Evolutionary conservation across 495 filamentous ascomycete genomes (phyloP), one percentile per base, ranked within the genome.

Genomic region (Choiromyces venosus): DNA sequence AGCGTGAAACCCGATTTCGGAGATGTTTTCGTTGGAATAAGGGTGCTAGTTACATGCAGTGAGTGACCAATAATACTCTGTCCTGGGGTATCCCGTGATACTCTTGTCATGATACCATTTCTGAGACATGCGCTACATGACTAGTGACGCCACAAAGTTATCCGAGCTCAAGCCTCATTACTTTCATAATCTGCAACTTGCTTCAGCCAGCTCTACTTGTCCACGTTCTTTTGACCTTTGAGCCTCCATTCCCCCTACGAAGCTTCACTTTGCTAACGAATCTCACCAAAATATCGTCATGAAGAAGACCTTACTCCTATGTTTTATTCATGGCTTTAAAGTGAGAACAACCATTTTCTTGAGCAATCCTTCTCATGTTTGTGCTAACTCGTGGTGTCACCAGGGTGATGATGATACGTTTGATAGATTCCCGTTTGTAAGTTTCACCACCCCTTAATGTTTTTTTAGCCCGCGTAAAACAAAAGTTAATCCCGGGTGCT

Each of bases 261-360:
- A 52, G n/a, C 12, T 61, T 33, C 52, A 4, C 52, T 33, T 61
- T 1, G 10, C 52, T 25, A 9, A 10, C 3, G 3, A 14, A 56
- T 56, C n/a, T 65, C 38, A 38, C 42, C 35, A 66, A 9, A 35
- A 46, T 56, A 44, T 40, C 36, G 10, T 46, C 83, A 88, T 82
- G 70, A 96, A 93, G 91, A 97, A 93, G 83, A 97, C 92, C 75
- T 84, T 99, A 39, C 84, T 99, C 16, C 84, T 99, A 68, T 92
- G 91, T 81, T 98, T 97, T 83, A 93, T 98, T 68, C 95, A 99
- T 82, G 95, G 95, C 69, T 99, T 99, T 87, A 97, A 98, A 89
- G 93, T 94, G 83, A 67, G 52, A 61, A 16, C 25, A 12, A 61
- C 29, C 52, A 83, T 74, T 56, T 42, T 35, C 18, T 42, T 42